Evolutionary conservation across 2,329 filamentous ascomycete genomes (phyloP), one percentile per base, ranked within the genome.

Genomic region (Apiospora phragmitis): DNA sequence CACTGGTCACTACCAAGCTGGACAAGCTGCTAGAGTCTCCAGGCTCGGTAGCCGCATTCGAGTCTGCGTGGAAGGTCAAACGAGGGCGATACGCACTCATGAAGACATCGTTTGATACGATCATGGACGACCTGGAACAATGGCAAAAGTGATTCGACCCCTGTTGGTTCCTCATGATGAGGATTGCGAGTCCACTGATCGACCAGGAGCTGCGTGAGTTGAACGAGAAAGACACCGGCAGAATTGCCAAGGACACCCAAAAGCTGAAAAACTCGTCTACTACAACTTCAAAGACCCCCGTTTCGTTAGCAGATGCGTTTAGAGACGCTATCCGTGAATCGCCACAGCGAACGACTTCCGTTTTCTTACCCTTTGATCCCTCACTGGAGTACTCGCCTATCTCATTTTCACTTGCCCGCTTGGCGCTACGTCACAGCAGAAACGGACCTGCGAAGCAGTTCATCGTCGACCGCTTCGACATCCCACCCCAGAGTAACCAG

Each of bases 161-260:
- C 14, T 59, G 45, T 1, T 70, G 49, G 49, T 68, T 62, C 24
- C 42, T 68, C 8, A 70, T 70, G n/a, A 24, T 70, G 18, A 70
- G 29, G n/a, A 70, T 70, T n/a, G 65, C 45, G 1, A 45, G 62
- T 4, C 38, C 41, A 0, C 12, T 66, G n/a, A 66, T 66, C 14
- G 62, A 66, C n/a, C 35, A 41, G 11, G 62, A 42, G 16, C 62
- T 66, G 26, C 12, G n/a, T n/a, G 38, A 29, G 4, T 11, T 41
- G n/a, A 26, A 26, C 4, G 21, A 65, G 11, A 41, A 24, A 11
- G 32, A 65, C 62, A 18, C n/a, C 35, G 4, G 1, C 35, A 12
- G 8, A 8, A 12, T 4, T 29, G 8, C 32, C 41, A 26, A 66
- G 38, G 35, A 24, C 12, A 29, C 29, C 0, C 26, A 18, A 3